Evolutionary conservation across 108 stramenopile genomes (phyloP), one percentile per base, ranked within the genome.

Genomic region (Cyclostephanos tholiformis): DNA sequence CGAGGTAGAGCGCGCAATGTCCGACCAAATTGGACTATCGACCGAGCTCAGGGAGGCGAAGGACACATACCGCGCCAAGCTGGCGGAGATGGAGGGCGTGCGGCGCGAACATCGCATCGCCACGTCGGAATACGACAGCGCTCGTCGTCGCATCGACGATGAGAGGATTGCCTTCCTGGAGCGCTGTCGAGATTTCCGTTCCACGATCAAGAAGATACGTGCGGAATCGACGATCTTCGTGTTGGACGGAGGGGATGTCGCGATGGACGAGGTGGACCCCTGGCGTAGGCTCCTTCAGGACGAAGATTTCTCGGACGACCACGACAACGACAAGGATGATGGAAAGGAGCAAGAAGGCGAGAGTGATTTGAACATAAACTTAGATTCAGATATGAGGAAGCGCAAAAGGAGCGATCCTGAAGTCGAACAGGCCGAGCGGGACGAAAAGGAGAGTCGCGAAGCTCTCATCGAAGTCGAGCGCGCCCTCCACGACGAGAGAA

Each of bases 221-320:
- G 80, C 64, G 12, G 79, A 72, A n/a, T 71, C 79, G 29, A 63
- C 79, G 25, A 80, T 80, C 48, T 61, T 80, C 20, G 79, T 80
- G 29, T 73, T 74, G 55, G 72, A 80, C 25, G 53, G 55, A 26
- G 79, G 66, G 14, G 46, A 30, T 10, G 77, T 51, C 25, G 62
- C 32, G 17, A 19, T 27, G 9, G 59, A 51, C 27, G 79, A 74
- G 39, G 61, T 36, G 13, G 79, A 80, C 50, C 61, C 68, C 20
- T 80, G 79, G 72, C 65, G 79, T 17, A 64, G 63, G 57, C 63
- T 80, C 36, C 63, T 52, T 27, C 71, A 80, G 20, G 72, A 80
- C 13, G 67, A 80, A 32, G 67, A 55, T 41, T 57, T 63, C 16
- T 59, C 74, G 35, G 63, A 46, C 20, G 67, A 63, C 13, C 52